Base-by-base conservation (phyloP, 257 asterid species). In the Solanum commersonii region DNA sequence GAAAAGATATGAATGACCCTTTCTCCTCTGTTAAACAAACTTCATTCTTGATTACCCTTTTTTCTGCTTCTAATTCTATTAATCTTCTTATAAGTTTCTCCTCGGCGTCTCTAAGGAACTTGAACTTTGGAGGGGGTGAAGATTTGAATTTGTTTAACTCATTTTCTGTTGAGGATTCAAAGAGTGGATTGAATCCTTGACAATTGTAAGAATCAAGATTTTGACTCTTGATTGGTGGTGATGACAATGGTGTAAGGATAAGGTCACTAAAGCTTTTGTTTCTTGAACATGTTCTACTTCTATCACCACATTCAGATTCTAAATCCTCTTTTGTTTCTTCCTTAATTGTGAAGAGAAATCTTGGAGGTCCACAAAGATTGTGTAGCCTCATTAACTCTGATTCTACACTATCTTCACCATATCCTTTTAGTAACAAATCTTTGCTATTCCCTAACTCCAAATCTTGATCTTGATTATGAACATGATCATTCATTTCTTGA, bases 41-140 rank as follows among this genome's bases (percentile, higher is more conserved):
- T 13, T 86, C 90, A n/a, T 60, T 87, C 82, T 86, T 91, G 5
- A 71, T 23, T 20, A 84, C 89, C 87, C 63, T 89, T 89, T 79
- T 91, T 70, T 93, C 94, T 3, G 93, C 90, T 89, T 93, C 98
- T 63, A 68, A 27, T 29, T 93, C 96, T 84, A 85, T 84, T 35
- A 95, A 16, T 93, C 91, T 89, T 83, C 88, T 93, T 9, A 96
- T 84, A 72, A 96, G 87, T 92, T 97, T 97, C 84, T 97, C 99
- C 93, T 97, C 99, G 2, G 99, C 99, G 86, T 97, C 99, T 68
- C 93, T 94, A 91, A 97, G 90, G 91, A 97, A 97, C 93, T 96
- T 97, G 86, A 97, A 93, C 90, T 92, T 97, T 3, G 99, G 98
- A 72, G 98, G 99, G 29, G 99, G 98, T 7, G 99, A 97, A 44